phyloP scores from a whole-genome alignment of 163 green algal genomes.

The Scenedesmus sp. region DNA sequence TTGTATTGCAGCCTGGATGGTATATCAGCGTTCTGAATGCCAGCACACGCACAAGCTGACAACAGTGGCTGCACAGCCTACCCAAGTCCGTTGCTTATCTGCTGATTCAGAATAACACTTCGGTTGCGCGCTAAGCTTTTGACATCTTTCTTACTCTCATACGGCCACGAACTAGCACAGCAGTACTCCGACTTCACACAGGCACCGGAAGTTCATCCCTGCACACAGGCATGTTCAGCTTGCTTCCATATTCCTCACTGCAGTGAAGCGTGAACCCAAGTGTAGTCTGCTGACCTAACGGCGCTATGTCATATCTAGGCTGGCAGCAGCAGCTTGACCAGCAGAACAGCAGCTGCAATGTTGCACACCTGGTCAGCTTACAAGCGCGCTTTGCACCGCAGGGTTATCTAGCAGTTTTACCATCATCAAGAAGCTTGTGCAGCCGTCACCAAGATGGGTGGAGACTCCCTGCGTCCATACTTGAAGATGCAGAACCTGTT shows the following conservation, averaged over 20 bases:
- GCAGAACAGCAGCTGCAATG: constrained; percentile 15
- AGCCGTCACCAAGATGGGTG: not conserved
- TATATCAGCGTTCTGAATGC: not conserved
- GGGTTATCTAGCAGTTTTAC: not conserved
- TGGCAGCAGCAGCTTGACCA: constrained; percentile 10
- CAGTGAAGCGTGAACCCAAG: not conserved
- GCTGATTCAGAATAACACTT: not conserved
- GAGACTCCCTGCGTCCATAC: constrained; percentile 16
- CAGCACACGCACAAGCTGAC: not conserved
- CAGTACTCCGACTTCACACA: not conserved
- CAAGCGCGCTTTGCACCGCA: not conserved
- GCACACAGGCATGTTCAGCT: not conserved
- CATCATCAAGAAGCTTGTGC: not conserved
- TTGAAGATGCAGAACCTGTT: constrained; percentile 49
- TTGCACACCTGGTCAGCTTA: not conserved
- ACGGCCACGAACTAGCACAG: not conserved
- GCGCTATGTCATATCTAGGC: not conserved
- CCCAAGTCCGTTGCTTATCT: not conserved
- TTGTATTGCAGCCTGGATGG: not conserved
- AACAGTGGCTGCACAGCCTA: not conserved
- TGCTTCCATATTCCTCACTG: not conserved
- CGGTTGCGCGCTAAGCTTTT: not conserved
- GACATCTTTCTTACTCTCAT: not conserved
- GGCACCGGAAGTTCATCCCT: not conserved
- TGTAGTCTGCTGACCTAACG: too few species aligned